A percentile compares a stretch with the other conserved stretches of the same genome.
Conservation (phyloP, 176 grass and related monocot genomes). For the Rhynchospora tenuis region DNA sequence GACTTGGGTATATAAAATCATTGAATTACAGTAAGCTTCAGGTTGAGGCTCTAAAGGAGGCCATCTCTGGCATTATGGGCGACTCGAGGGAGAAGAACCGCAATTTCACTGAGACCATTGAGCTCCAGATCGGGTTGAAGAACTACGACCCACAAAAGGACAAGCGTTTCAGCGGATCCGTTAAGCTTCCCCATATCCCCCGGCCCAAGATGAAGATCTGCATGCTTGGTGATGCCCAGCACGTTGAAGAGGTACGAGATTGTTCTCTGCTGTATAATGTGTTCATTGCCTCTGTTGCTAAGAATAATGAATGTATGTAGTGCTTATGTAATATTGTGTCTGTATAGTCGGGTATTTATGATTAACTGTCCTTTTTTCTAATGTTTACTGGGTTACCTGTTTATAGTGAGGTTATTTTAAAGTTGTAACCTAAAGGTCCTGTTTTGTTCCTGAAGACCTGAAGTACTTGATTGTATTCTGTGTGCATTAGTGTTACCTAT, state of each 20-base stretch:
- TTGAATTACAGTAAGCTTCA: constrained; percentile 55
- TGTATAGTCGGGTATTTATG: too few relatives aligned
- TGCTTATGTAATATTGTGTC: too few relatives aligned
- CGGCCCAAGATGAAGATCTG: constrained; percentile 76
- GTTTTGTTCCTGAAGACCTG: too few relatives aligned
- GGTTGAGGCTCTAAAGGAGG: constrained; percentile 44
- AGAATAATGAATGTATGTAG: background rate
- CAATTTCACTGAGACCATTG: constrained; percentile 70
- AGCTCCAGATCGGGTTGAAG: constrained; percentile 83
- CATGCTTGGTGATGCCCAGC: constrained; percentile 83
- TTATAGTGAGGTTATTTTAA: too few relatives aligned
- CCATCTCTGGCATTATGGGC: constrained; percentile 37
- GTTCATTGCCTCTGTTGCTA: background rate
- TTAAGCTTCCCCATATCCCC: constrained; percentile 72
- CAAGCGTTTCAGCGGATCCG: constrained; percentile 74
- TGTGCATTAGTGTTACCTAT: background rate
- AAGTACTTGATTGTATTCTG: background rate
- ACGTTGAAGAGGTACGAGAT: constrained; percentile 54
- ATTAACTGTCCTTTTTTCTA: too few relatives aligned
- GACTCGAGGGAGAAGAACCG: constrained; percentile 53
- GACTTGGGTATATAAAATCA: background rate
- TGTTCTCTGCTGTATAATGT: background rate
- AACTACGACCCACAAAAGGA: constrained; percentile 83
- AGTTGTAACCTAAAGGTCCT: too few relatives aligned
- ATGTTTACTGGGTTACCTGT: too few relatives aligned